Base-by-base conservation (phyloP, 1,139 yeast genomes). In the Yamadazyma kanchanaburiensis region DNA sequence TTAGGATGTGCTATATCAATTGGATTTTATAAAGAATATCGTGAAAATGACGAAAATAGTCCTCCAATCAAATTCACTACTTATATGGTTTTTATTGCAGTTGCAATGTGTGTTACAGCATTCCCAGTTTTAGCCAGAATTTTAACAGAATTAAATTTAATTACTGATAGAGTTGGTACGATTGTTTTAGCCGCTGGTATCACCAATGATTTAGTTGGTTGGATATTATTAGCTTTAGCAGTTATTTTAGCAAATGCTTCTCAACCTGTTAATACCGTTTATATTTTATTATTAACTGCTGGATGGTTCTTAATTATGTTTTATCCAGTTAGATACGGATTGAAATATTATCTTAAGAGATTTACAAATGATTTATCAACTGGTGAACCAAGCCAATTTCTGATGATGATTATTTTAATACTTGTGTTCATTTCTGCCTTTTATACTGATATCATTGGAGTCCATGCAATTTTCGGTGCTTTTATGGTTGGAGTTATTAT, bases 91-190 rank as follows among this genome's bases (percentile, higher is more conserved):
- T 83, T 82, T 42, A 77, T 82, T 29, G 88, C 89, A 4, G 87
- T 81, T 12, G 89, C 94, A 3, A 69, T 82, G 64, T 77, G 89
- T 40, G 81, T 84, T 41, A 84, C 94, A 2, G 94, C 94, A 0
- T 79, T 84, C 55, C 94, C 94, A 0, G 94, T 84, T 6, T 60
- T 84, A 42, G 89, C 86, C 1, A 75, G 94, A 50, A 84, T 84
- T 24, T 58, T 84, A 39, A 78, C 87, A 4, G 91, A 82, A 49
- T 62, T 84, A 38, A 70, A 83, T 42, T 60, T 84, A 41, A 70
- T 81, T 28, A 77, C 78, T 31, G 88, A 81, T 45, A 63, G 84
- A 35, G 88, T 82, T 7, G 94, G 94, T 20, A 74, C 80, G n/a
- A 74, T 83, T 30, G 91, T 81, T 10, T 60, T 84, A 32, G 83